Conservation (phyloP, 192 early-diverging fungal species). For the Tieghemiomyces parasiticus region DNA sequence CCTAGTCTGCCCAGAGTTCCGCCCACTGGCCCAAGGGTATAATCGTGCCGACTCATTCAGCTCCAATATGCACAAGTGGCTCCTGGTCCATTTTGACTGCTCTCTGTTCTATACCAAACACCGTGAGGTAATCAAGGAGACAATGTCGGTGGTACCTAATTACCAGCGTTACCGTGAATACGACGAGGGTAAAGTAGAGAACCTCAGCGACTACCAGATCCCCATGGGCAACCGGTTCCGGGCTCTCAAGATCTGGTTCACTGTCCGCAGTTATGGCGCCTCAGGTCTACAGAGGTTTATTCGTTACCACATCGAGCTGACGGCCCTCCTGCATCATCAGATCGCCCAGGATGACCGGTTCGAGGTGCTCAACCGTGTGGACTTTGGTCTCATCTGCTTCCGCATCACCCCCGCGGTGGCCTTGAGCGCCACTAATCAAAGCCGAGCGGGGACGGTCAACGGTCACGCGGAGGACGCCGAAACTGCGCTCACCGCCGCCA, state of each 20-base stretch:
- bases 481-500: constrained; percentile 3
- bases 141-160: constrained; percentile 32
- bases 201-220: constrained; percentile 41
- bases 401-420: constrained; percentile 25
- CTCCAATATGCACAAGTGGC: constrained; percentile 49
- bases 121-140: constrained; percentile 25
- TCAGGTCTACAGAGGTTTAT: constrained; percentile 34
- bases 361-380: constrained; percentile 22
- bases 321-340: constrained; percentile 22
- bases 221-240: constrained; percentile 41
- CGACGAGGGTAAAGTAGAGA: constrained; percentile 24
- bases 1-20: constrained; percentile 39
- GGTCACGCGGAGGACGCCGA: not conserved
- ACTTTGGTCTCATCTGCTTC: constrained; percentile 33
- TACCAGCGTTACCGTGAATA: constrained; percentile 28
- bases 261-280: constrained; percentile 38
- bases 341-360: constrained; percentile 25
- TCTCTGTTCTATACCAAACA: constrained; percentile 39
- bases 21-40: constrained; percentile 23
- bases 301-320: constrained; percentile 21
- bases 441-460: no score
- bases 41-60: constrained; percentile 40
- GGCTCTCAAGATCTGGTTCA: constrained; percentile 46
- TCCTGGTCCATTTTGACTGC: constrained; percentile 49
- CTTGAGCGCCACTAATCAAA: no score